Conservation (phyloP, 192 early-diverging fungal genomes). For the Linderina pennispora region DNA sequence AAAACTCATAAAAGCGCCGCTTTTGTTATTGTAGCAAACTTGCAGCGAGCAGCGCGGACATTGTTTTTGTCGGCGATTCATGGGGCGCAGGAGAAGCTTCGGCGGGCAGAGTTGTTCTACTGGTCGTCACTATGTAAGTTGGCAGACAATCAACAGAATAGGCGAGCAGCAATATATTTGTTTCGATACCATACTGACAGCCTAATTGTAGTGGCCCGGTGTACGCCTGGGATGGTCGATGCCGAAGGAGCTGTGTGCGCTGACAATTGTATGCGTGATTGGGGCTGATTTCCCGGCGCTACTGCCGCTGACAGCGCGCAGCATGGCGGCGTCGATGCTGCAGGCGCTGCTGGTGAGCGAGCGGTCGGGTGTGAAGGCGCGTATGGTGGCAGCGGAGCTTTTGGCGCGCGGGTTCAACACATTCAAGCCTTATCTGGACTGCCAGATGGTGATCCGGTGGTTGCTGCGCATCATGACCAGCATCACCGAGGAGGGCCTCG, state of each 20-base stretch:
- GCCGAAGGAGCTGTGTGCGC: constrained; percentile 29
- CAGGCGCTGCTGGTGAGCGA: constrained; percentile 22
- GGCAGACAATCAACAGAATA: too few species aligned
- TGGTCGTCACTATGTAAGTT: constrained; percentile 45
- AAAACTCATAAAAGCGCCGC: too few species aligned
- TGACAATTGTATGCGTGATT: constrained; percentile 44
- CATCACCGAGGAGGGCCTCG: constrained; percentile 12
- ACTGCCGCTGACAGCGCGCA: constrained; percentile 39
- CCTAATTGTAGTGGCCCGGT: constrained; percentile 39
- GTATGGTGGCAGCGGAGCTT: constrained; percentile 37
- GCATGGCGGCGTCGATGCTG: constrained; percentile 38
- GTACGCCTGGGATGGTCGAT: constrained; percentile 23
- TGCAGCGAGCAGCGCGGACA: constrained; percentile 45
- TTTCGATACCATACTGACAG: too few species aligned
- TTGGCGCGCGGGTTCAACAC: constrained; percentile 37
- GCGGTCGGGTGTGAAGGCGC: constrained; percentile 7
- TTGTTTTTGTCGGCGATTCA: constrained; percentile 39
- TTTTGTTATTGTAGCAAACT: constrained; percentile 16
- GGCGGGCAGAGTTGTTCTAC: constrained; percentile 38
- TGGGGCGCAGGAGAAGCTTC: constrained; percentile 27
- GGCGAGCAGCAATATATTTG: background rate
- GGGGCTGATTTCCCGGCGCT: constrained; percentile 36
- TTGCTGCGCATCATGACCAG: constrained; percentile 26
- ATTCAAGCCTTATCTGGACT: constrained; percentile 41
- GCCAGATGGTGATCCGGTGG: constrained; percentile 24